Conservation (phyloP, 805 yeast species). For the Ogataea wickerhamii region DNA sequence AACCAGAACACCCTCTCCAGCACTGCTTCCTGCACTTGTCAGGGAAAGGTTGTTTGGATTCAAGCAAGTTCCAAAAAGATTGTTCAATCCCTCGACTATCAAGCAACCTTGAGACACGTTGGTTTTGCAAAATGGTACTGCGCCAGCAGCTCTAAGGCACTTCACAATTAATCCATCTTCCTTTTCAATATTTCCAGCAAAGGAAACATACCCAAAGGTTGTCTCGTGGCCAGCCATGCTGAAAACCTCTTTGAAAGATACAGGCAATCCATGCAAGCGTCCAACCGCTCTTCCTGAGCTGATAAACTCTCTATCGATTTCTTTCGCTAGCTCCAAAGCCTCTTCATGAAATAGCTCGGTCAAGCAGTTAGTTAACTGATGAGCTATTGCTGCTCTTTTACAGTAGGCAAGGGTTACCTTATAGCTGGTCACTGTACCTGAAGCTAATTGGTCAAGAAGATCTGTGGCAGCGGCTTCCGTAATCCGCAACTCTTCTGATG, state of each 20-base stretch:
- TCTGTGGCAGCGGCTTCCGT: constrained; percentile 15
- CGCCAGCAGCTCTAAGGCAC: constrained; percentile 16
- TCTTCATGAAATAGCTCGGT: constrained; percentile 25
- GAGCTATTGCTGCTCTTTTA: constrained; percentile 29
- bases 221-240: constrained; percentile 36
- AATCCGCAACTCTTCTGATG: constrained; percentile 11
- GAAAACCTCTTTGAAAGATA: constrained; percentile 53
- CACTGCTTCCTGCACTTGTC: constrained; percentile 58
- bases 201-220: constrained; percentile 18
- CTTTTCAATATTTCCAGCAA: constrained; percentile 9
- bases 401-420: constrained; percentile 26
- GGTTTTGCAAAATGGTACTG: constrained; percentile 48
- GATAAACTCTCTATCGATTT: constrained; percentile 15
- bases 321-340: constrained; percentile 22
- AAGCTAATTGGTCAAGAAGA: constrained; percentile 7
- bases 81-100: constrained; percentile 52
- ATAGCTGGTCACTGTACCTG: constrained; percentile 15
- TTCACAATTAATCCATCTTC: constrained; percentile 21
- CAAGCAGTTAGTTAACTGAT: constrained; percentile 26
- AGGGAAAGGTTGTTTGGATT: constrained; percentile 49
- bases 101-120: constrained; percentile 53
- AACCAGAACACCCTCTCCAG: constrained; percentile 59
- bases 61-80: constrained; percentile 46
- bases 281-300: constrained; percentile 18
- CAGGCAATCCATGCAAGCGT: constrained; percentile 28